These are phyloP conservation scores for Carex scoparia DNA, from an alignment of 176 grass and related monocot genomes.

Conservation along the genomic window DNA sequence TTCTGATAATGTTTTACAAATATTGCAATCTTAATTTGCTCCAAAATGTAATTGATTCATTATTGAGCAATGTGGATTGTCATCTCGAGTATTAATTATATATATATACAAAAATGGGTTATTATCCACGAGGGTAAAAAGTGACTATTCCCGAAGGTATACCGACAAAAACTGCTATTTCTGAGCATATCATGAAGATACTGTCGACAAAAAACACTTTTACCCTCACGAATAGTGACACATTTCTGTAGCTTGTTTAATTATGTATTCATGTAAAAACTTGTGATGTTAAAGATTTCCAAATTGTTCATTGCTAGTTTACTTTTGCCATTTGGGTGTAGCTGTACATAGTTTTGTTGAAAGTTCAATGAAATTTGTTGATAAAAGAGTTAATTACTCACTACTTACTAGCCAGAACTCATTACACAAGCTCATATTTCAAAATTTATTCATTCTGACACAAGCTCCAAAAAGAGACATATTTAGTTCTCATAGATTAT, in stretches of 20 bases:
- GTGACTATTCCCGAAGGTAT: too few relatives aligned
- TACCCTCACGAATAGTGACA: too few relatives aligned
- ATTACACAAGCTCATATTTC: neutral
- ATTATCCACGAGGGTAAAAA: too few relatives aligned
- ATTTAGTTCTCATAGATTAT: conserved; percentile 3
- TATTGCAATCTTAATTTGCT: neutral
- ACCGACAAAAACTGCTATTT: too few relatives aligned
- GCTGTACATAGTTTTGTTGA: neutral
- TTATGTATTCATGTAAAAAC: neutral
- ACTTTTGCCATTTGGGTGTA: neutral
- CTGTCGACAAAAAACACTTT: too few relatives aligned
- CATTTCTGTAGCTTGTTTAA: neutral
- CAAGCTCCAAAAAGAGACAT: neutral
- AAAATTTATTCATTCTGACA: conserved; percentile 4
- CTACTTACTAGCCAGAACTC: neutral
- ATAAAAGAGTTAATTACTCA: neutral
- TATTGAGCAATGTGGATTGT: neutral
- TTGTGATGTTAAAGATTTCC: neutral
- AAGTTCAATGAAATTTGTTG: too few relatives aligned
- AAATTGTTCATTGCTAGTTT: neutral
- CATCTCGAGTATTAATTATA: neutral
- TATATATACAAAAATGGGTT: too few relatives aligned
- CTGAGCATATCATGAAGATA: too few relatives aligned
- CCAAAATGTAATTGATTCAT: neutral
- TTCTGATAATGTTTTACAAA: neutral